A percentile compares a stretch with the other conserved stretches of the same genome.
These are phyloP conservation scores for Heritiera littoralis DNA, from an alignment of 345 rosid species.

Conservation along the genomic window DNA sequence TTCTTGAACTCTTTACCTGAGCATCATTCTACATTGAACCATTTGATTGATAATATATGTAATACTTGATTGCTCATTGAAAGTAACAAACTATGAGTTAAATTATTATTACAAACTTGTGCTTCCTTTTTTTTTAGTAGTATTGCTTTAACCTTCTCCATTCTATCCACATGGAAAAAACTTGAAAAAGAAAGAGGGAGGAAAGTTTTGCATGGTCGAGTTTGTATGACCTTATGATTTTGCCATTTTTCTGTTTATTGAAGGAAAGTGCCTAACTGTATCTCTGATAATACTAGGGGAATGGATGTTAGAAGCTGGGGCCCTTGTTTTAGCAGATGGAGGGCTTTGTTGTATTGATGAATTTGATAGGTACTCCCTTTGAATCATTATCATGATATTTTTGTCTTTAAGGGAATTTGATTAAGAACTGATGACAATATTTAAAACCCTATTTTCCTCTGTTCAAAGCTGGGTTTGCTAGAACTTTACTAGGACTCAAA, in stretches of 20 bases:
- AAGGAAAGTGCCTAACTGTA: constrained; percentile 12
- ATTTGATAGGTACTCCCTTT: constrained; percentile 73
- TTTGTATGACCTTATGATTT: neutral
- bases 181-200: neutral
- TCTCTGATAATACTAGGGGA: constrained; percentile 54
- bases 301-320: constrained; percentile 99
- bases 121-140: neutral
- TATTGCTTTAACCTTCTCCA: neutral
- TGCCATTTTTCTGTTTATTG: neutral
- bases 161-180: neutral
- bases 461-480: neutral
- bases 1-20: constrained; percentile 2
- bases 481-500: neutral
- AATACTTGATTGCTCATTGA: neutral
- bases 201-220: constrained; percentile 4
- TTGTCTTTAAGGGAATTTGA: neutral
- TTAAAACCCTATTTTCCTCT: neutral
- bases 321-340: constrained; percentile 97
- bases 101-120: neutral
- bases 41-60: neutral
- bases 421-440: neutral
- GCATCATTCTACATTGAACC: neutral
- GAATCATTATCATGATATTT: constrained; percentile 1
- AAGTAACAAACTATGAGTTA: neutral
- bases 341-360: constrained; percentile 98